Evolutionary conservation across 2,329 filamentous ascomycete genomes (phyloP).

Genomic region (Nigrospora osmanthi): DNA sequence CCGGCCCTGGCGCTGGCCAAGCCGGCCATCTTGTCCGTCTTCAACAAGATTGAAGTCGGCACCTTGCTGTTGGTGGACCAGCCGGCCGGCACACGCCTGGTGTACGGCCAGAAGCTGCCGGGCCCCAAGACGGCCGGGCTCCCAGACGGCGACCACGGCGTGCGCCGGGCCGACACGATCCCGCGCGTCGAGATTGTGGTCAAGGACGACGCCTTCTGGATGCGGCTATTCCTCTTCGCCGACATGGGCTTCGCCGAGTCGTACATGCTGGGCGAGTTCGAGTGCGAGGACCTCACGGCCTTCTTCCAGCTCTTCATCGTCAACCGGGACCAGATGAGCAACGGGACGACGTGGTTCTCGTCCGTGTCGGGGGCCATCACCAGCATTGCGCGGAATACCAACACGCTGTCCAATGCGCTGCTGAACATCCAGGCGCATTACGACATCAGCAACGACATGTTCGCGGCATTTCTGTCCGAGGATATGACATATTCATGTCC

Average conservation of each 20-base stretch:
- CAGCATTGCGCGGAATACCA: slow-evolving; percentile 48
- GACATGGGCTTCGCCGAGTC: slow-evolving; percentile 71
- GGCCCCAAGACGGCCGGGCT: slow-evolving; percentile 24
- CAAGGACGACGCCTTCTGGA: slow-evolving; percentile 62
- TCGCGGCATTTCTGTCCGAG: slow-evolving; percentile 63
- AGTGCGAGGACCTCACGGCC: slow-evolving; percentile 56
- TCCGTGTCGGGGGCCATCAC: slow-evolving; percentile 49
- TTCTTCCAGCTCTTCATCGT: slow-evolving; percentile 69
- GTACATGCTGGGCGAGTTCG: slow-evolving; percentile 66
- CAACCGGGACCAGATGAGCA: slow-evolving; percentile 56
- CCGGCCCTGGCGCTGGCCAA: slow-evolving; percentile 38
- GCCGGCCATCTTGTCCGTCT: slow-evolving; percentile 33
- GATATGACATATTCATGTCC: slow-evolving; percentile 74
- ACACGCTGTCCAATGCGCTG: slow-evolving; percentile 49
- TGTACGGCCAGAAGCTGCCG: slow-evolving; percentile 37
- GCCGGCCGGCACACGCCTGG: slow-evolving; percentile 28
- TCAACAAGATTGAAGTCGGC: slow-evolving; percentile 38
- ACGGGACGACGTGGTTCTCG: slow-evolving; percentile 56
- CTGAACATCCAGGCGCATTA: slow-evolving; percentile 68
- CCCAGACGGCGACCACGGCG: slow-evolving; percentile 25
- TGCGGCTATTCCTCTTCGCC: slow-evolving; percentile 59
- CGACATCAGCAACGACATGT: slow-evolving; percentile 71
- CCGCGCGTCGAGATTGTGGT: slow-evolving; percentile 49
- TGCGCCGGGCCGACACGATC: slow-evolving; percentile 22
- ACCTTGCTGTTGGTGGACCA: slow-evolving; percentile 41